Conservation (phyloP, 176 grass and related monocot species). For the Typha latifolia region DNA sequence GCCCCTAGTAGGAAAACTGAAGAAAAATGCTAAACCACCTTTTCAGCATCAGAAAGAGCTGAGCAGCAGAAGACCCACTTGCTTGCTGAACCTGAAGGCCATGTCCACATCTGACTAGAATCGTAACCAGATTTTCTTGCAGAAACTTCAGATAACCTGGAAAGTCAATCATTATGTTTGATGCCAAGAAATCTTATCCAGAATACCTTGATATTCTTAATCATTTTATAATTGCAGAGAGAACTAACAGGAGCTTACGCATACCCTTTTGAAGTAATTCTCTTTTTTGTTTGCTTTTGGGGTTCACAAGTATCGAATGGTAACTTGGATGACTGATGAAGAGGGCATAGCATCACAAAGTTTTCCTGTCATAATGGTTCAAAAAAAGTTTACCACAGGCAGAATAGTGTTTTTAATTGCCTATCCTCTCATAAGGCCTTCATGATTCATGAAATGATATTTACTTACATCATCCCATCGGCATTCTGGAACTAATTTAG, state of each 20-base stretch:
- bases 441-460: neutral
- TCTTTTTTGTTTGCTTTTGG: conserved; percentile 46
- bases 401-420: neutral
- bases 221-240: neutral
- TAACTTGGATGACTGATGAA: conserved; percentile 54
- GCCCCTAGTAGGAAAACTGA: conserved; percentile 8
- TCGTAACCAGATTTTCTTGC: conserved; percentile 22
- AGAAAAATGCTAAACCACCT: conserved; percentile 32
- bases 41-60: conserved; percentile 64
- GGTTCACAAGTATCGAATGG: conserved; percentile 34
- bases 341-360: conserved; percentile 92
- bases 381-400: no score
- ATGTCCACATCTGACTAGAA: conserved; percentile 39
- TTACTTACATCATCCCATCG: conserved; percentile 83
- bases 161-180: conserved; percentile 14
- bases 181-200: conserved; percentile 6
- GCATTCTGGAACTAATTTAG: conserved; percentile 74
- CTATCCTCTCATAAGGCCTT: neutral
- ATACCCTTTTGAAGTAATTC: conserved; percentile 41
- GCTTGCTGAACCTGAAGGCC: conserved; percentile 53
- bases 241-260: neutral
- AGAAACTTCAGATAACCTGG: conserved; percentile 34
- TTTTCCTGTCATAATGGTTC: conserved; percentile 48
- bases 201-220: neutral
- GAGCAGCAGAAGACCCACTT: conserved; percentile 91